phyloP scores from a whole-genome alignment of 805 yeast species.

The Lachancea sp. region DNA sequence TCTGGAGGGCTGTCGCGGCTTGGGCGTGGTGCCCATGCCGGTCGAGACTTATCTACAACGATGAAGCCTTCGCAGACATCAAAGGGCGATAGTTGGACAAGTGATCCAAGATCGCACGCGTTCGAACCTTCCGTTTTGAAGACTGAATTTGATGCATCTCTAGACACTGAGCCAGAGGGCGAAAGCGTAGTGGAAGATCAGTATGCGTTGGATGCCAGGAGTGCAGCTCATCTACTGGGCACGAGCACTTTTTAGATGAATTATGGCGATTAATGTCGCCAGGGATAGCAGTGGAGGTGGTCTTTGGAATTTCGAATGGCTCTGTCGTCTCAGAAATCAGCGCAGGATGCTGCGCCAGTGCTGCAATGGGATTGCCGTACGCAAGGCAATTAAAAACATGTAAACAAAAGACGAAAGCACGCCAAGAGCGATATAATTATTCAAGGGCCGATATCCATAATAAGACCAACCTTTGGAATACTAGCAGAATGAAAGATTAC shows the following conservation, averaged over 20 bases:
- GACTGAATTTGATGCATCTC: slow-evolving; percentile 23
- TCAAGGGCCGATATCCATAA: no score
- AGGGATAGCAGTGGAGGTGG: no score
- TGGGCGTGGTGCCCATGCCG: slow-evolving; percentile 42
- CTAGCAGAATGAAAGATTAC: no score
- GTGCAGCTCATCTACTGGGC: slow-evolving; percentile 78
- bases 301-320: no score
- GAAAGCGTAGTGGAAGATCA: slow-evolving; percentile 13
- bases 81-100: slow-evolving; percentile 54
- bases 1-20: slow-evolving; percentile 77
- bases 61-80: slow-evolving; percentile 38
- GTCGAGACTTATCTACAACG: slow-evolving; percentile 7
- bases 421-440: no score
- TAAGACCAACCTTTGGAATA: no score
- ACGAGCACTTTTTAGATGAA: slow-evolving; percentile 53
- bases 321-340: background rate
- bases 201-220: slow-evolving; percentile 61
- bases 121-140: slow-evolving; percentile 16
- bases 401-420: background rate
- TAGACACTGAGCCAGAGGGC: slow-evolving; percentile 14
- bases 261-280: background rate
- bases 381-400: background rate
- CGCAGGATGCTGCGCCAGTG: background rate
- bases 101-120: slow-evolving; percentile 38
- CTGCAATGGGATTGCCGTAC: background rate